Conservation (phyloP, 495 filamentous ascomycete species). For the Glarea lozoyensis region DNA sequence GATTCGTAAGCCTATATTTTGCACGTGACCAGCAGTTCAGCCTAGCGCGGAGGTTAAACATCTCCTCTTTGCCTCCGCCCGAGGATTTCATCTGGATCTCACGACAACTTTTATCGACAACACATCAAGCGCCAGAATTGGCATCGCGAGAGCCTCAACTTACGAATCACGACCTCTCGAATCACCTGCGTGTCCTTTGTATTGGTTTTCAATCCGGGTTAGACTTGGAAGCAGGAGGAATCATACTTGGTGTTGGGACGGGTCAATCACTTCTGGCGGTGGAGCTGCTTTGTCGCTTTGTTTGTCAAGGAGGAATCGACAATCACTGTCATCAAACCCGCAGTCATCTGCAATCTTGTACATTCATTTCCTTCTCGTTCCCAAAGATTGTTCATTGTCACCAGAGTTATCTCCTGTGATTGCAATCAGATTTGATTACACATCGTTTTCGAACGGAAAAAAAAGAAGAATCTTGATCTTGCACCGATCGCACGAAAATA, state of each 20-base stretch:
- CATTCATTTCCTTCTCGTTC: constrained; percentile 28
- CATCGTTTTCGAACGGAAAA: constrained; percentile 36
- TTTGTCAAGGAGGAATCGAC: constrained; percentile 19
- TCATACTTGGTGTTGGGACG: constrained; percentile 5
- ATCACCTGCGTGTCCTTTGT: too few species aligned
- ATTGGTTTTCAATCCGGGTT: too few species aligned
- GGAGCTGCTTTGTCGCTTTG: constrained; percentile 12
- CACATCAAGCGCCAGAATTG: too few species aligned
- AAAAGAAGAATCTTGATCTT: constrained; percentile 30
- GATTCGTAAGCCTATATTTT: too few species aligned
- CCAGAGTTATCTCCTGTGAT: constrained; percentile 34
- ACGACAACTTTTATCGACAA: too few species aligned
- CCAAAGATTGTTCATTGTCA: constrained; percentile 22
- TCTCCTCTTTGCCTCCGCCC: too few species aligned
- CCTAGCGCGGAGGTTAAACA: too few species aligned
- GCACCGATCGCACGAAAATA: constrained; percentile 24
- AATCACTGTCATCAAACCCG: constrained; percentile 16
- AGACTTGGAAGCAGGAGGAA: too few species aligned
- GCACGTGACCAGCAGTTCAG: too few species aligned
- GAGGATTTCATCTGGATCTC: too few species aligned
- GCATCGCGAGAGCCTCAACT: too few species aligned
- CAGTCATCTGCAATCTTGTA: constrained; percentile 33
- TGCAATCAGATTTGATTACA: constrained; percentile 50
- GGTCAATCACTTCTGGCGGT: constrained; percentile 11
- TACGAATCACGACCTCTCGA: too few species aligned